phyloP scores from a whole-genome alignment of 768 basidiomycete species.

The Suillus luteus region DNA sequence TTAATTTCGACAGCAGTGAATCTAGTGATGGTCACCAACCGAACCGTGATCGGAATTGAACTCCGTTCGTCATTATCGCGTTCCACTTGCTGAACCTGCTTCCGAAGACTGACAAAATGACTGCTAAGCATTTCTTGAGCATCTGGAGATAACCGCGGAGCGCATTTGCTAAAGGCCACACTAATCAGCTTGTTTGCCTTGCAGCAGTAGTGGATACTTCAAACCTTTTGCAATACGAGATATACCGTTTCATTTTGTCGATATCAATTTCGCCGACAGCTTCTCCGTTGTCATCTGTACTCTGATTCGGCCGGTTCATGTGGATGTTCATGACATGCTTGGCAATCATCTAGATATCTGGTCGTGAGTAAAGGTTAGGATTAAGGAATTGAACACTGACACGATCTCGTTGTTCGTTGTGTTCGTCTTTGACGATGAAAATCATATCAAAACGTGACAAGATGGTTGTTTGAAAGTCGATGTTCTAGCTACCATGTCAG shows the following conservation, averaged over 20 bases:
- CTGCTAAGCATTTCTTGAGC: conserved; percentile 96
- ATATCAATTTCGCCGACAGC: conserved; percentile 87
- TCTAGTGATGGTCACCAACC: conserved; percentile 50
- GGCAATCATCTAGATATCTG: conserved; percentile 75
- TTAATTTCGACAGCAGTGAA: conserved; percentile 12
- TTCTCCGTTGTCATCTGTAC: conserved; percentile 61
- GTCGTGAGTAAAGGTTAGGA: neutral
- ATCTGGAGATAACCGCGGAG: conserved; percentile 89
- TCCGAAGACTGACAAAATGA: conserved; percentile 90
- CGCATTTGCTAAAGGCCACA: conserved; percentile 74
- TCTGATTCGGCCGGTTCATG: conserved; percentile 85
- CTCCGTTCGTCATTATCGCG: conserved; percentile 96
- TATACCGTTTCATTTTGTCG: conserved; percentile 98
- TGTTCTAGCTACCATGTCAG: conserved; percentile 53
- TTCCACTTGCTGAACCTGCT: conserved; percentile 95
- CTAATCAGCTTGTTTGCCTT: conserved; percentile 10
- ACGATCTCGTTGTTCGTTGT: conserved; percentile 90
- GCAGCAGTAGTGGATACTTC: conserved; percentile 18
- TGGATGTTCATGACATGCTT: conserved; percentile 99
- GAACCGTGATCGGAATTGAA: conserved; percentile 97
- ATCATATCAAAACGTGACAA: conserved; percentile 99
- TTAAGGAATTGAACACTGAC: conserved; percentile 43
- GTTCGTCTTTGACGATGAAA: conserved; percentile 98
- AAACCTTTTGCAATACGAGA: conserved; percentile 94
- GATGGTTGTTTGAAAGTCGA: conserved; percentile 98